These are phyloP conservation scores for Populus pruinosa DNA, from an alignment of 345 rosid species.

Conservation along the genomic window DNA sequence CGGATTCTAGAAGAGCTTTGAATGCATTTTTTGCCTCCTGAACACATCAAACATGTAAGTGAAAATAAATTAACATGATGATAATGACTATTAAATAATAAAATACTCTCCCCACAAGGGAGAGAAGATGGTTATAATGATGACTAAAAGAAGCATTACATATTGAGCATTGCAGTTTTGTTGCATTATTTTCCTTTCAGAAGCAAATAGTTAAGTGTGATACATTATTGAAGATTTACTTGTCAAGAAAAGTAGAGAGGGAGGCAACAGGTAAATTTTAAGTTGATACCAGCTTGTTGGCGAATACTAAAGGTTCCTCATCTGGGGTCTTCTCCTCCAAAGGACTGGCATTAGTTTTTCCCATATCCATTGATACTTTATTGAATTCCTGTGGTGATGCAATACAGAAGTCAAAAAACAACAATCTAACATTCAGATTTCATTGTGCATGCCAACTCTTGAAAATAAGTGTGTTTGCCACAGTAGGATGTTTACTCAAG, in stretches of 20 bases:
- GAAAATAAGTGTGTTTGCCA: background rate
- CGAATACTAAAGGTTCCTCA: constrained; percentile 75
- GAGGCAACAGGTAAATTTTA: background rate
- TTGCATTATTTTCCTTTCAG: too few species aligned
- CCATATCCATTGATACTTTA: constrained; percentile 49
- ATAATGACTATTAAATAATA: background rate
- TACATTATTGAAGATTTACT: background rate
- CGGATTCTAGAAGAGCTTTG: constrained; percentile 86
- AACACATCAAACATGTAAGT: constrained; percentile 1
- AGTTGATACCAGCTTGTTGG: constrained; percentile 69
- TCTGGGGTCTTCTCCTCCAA: constrained; percentile 61
- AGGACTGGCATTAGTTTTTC: constrained; percentile 50
- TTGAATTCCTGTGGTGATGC: constrained; percentile 49
- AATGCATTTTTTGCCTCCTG: constrained; percentile 98
- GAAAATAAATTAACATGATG: background rate
- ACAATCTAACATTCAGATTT: background rate
- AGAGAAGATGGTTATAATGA: too few species aligned
- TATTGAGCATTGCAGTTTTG: too few species aligned
- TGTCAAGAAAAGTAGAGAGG: background rate
- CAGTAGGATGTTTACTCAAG: background rate
- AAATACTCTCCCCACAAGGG: too few species aligned
- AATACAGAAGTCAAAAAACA: background rate
- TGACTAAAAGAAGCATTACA: too few species aligned
- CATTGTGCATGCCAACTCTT: background rate
- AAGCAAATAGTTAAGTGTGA: background rate